Evolutionary conservation across 2,329 filamentous ascomycete species (phyloP).

Genomic region (Periconia macrospinosa): DNA sequence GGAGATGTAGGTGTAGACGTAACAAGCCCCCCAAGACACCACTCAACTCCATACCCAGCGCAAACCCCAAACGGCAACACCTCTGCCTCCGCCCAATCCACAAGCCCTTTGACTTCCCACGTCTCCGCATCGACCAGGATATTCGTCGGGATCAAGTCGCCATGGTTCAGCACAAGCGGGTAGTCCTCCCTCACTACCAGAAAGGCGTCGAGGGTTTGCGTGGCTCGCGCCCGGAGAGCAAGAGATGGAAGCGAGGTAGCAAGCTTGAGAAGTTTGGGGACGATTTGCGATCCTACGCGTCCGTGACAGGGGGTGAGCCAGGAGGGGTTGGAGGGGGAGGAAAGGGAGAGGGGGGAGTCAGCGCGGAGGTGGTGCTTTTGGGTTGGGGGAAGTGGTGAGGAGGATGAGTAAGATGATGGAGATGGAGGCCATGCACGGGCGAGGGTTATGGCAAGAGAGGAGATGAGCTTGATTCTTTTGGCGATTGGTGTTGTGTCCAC

Average conservation of each 20-base stretch:
- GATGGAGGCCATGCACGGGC: constrained; percentile 23
- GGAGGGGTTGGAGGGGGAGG: neutral
- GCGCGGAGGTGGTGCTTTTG: constrained; percentile 1
- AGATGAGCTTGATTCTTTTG: constrained; percentile 25
- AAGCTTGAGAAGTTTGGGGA: constrained; percentile 27
- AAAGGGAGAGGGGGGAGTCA: constrained; percentile 21
- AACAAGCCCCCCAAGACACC: constrained; percentile 56
- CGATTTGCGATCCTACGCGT: constrained; percentile 31
- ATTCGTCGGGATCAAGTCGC: constrained; percentile 62
- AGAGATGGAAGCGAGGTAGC: constrained; percentile 24
- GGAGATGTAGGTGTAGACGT: neutral
- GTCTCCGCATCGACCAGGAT: constrained; percentile 54
- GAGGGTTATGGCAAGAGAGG: constrained; percentile 31
- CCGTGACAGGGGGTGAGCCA: constrained; percentile 25
- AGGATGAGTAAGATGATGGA: too few species aligned
- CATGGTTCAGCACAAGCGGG: constrained; percentile 62
- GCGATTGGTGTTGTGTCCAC: constrained; percentile 1
- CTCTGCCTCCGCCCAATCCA: constrained; percentile 69
- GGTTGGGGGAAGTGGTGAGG: too few species aligned
- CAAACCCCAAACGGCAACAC: constrained; percentile 62
- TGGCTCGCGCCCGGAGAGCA: constrained; percentile 21
- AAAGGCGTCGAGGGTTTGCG: constrained; percentile 8
- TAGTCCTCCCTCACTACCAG: constrained; percentile 52
- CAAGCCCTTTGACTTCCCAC: constrained; percentile 54
- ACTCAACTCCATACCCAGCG: constrained; percentile 61